phyloP scores from a whole-genome alignment of 805 yeast genomes.

The Sugiyamaella boreocaroliniensis region DNA sequence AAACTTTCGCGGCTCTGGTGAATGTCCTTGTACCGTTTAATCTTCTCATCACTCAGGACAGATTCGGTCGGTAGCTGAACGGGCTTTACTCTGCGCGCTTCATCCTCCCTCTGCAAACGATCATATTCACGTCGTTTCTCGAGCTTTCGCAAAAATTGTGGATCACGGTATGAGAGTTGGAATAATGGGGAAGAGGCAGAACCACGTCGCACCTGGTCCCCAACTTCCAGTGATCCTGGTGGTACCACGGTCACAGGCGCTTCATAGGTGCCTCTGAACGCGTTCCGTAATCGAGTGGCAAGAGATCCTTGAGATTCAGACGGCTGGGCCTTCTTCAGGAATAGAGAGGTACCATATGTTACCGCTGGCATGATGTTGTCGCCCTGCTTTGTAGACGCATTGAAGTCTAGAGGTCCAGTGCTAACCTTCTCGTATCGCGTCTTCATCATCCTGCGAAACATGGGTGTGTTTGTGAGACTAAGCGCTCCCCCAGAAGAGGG shows the following conservation, averaged over 20 bases:
- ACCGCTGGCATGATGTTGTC: background rate
- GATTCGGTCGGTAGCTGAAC: constrained; percentile 1
- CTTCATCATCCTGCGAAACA: background rate
- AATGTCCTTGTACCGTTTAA: constrained; percentile 8
- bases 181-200: background rate
- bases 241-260: background rate
- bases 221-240: background rate
- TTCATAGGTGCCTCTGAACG: background rate
- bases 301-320: background rate
- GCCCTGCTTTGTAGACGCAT: background rate
- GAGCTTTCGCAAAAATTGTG: background rate
- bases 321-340: constrained; percentile 1
- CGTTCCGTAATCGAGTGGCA: background rate
- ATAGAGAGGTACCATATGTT: constrained; percentile 8
- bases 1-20: constrained; percentile 8
- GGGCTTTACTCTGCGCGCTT: background rate
- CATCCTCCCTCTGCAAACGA: background rate
- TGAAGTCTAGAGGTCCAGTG: background rate
- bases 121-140: background rate
- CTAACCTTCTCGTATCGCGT: background rate
- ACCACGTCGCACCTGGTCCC: background rate
- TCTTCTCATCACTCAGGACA: constrained; percentile 2
- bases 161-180: constrained; percentile 2
- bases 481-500: background rate
- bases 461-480: background rate